Evolutionary conservation across 2,329 filamentous ascomycete species (phyloP), one percentile per base, ranked within the genome.

Genomic region (Diaporthe citriasiana): DNA sequence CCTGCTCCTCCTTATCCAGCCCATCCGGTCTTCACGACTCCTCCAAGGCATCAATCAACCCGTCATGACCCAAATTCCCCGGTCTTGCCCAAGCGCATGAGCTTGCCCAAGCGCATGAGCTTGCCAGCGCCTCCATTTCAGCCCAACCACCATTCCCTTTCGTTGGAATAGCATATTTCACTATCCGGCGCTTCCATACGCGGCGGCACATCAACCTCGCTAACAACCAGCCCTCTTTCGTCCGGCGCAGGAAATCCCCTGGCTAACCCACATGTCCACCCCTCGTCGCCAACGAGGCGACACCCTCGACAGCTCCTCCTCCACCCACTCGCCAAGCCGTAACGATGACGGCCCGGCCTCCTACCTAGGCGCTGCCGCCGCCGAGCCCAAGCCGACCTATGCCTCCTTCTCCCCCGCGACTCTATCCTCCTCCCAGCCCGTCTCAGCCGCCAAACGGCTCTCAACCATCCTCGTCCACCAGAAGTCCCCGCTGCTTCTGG

Each of bases 381-480:
- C 83, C 79, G 76, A 83, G 77, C 84, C 85, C 40, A 88, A 88
- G 68, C 93, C 95, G 60, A 98, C 96, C 59, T 92, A 94, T 81
- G 97, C 97, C 77, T 90, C 94, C 79, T 99, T 99, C 86, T 97
- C 96, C 7, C 95, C 97, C 42, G 90, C 93, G 30, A 94, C 93
- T 30, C 89, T 95, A 77, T 93, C 91, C 57, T 89, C 91, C 7
- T 87, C 93, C 60, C 87, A 87, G 71, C 85, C 87, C 73, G 86
- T 89, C 42, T 88, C 90, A 15, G 89, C 91, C 50, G 91, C 91
- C 55, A 93, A 94, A 80, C 93, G 96, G 76, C 92, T 94, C 59
- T 97, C 95, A 25, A 97, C 95, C 73, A 95, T 99, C 78, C 91
- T 98, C 78, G 95, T 99, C 27, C 95, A 98, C 83, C 96, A 98